Conservation (phyloP, 1,284 basidiomycete genomes). For the Ganoderma multipileum region DNA sequence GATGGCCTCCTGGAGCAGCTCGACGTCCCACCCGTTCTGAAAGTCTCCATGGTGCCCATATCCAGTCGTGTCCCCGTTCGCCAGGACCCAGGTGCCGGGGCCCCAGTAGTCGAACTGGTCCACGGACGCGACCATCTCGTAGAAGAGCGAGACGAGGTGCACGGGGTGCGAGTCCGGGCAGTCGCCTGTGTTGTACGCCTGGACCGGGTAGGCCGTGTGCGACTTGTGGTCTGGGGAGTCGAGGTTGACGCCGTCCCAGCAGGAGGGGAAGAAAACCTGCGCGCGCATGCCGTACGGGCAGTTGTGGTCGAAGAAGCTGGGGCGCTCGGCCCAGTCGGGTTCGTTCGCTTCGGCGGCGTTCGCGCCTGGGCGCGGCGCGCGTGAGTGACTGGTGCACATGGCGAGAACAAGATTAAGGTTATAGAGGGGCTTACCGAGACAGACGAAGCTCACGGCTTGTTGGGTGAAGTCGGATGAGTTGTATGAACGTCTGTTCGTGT, state of each 20-base stretch:
- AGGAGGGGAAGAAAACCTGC: conserved; percentile 51
- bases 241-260: conserved; percentile 52
- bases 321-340: conserved; percentile 36
- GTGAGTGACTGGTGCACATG: not conserved
- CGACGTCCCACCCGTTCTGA: conserved; percentile 40
- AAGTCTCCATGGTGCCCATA: conserved; percentile 43
- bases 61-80: conserved; percentile 40
- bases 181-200: conserved; percentile 37
- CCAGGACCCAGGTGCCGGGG: conserved; percentile 38
- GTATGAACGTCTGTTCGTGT: conserved; percentile 43
- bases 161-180: conserved; percentile 40
- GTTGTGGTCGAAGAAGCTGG: conserved; percentile 38
- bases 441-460: conserved; percentile 49
- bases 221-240: conserved; percentile 59
- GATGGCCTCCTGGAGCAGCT: conserved; percentile 38
- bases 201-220: conserved; percentile 56
- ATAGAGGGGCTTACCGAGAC: conserved; percentile 38
- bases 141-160: conserved; percentile 41
- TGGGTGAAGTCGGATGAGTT: conserved; percentile 44
- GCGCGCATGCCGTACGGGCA: conserved; percentile 49
- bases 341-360: conserved; percentile 34
- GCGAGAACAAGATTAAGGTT: too few species aligned
- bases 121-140: conserved; percentile 36
- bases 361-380: conserved; percentile 36
- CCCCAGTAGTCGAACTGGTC: conserved; percentile 33